Conservation (phyloP, 2,329 filamentous ascomycete species). For the Xylaria sp. region DNA sequence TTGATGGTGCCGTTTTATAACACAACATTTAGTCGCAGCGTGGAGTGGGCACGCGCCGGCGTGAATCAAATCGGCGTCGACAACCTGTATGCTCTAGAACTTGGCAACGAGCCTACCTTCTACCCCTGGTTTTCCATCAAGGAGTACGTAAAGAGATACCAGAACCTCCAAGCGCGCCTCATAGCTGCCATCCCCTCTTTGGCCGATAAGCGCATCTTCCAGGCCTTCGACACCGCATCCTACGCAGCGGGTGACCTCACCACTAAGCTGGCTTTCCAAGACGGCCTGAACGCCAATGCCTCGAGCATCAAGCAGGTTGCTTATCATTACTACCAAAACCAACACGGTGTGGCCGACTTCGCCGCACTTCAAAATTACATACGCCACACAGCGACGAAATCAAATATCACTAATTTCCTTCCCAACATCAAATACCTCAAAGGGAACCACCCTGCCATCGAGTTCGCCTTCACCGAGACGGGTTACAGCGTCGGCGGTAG, state of each 20-base stretch:
- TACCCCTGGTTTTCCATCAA: conserved; percentile 33
- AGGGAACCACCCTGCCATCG: conserved; percentile 25
- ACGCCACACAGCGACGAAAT: conserved; percentile 32
- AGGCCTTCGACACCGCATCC: conserved; percentile 36
- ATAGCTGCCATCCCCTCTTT: conserved; percentile 28
- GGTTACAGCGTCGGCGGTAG: conserved; percentile 31
- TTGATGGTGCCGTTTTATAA: conserved; percentile 36
- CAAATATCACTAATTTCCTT: conserved; percentile 30
- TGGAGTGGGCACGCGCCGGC: conserved; percentile 30
- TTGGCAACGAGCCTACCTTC: conserved; percentile 38
- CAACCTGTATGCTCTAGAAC: conserved; percentile 32
- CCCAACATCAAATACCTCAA: conserved; percentile 33
- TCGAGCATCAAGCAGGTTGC: conserved; percentile 37
- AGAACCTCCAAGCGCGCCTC: conserved; percentile 25
- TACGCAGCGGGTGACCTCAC: conserved; percentile 21
- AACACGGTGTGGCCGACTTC: conserved; percentile 22
- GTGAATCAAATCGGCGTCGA: conserved; percentile 27
- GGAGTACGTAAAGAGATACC: conserved; percentile 34
- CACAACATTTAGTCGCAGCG: conserved; percentile 27
- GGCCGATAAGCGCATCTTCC: conserved; percentile 31
- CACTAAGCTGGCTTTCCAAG: conserved; percentile 29
- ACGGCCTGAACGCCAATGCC: conserved; percentile 28
- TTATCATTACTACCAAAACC: conserved; percentile 39
- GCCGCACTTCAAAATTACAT: conserved; percentile 30
- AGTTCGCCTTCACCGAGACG: conserved; percentile 35